Conservation (phyloP, 805 yeast species). For the Hanseniaspora lachancei region DNA sequence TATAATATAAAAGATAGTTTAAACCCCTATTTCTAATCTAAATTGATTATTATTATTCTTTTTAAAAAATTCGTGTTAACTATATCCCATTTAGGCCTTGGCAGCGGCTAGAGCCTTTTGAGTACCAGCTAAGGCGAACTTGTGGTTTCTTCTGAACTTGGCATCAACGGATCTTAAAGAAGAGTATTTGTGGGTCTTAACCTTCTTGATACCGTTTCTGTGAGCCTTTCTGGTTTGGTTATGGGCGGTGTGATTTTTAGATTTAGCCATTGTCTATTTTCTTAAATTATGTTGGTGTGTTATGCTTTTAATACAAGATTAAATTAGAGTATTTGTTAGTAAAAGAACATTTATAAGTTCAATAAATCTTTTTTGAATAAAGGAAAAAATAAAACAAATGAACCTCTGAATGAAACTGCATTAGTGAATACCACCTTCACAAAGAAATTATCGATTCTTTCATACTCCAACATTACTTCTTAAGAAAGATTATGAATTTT, state of each 20-base stretch:
- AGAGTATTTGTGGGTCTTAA: conserved; percentile 94
- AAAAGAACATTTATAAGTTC: background rate
- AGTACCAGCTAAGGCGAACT: conserved; percentile 96
- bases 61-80: background rate
- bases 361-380: too few species aligned
- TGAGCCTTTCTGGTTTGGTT: conserved; percentile 99
- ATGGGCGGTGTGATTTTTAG: conserved; percentile 99
- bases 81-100: conserved; percentile 33
- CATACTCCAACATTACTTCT: too few species aligned
- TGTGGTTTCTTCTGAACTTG: conserved; percentile 99
- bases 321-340: background rate
- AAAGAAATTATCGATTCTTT: too few species aligned
- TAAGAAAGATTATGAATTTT: too few species aligned
- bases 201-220: conserved; percentile 99
- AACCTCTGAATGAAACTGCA: too few species aligned
- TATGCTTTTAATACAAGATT: too few species aligned
- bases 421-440: too few species aligned
- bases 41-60: background rate
- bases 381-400: too few species aligned
- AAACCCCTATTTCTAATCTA: background rate
- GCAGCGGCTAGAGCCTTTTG: conserved; percentile 84
- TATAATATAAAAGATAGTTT: background rate
- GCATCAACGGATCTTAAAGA: conserved; percentile 98
- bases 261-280: conserved; percentile 69
- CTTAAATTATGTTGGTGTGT: background rate